Conservation (phyloP, 1,139 yeast species). For the Starmera stellimalicola region DNA sequence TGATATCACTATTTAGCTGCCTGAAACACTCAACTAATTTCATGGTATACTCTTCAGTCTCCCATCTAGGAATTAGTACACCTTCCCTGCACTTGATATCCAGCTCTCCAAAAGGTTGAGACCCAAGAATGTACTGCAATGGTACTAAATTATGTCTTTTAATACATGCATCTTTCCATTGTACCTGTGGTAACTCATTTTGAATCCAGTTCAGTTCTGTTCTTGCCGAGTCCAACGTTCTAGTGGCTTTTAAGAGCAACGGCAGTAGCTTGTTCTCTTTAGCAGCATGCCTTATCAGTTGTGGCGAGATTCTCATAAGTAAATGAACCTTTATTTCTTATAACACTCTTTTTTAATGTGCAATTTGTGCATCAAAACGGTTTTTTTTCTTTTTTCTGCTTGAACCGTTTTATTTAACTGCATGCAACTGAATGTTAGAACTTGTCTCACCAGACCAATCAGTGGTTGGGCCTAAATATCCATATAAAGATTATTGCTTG, state of each 20-base stretch:
- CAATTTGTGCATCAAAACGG: too few relatives aligned
- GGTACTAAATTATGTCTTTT: constrained; percentile 47
- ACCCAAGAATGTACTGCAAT: constrained; percentile 71
- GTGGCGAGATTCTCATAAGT: constrained; percentile 2
- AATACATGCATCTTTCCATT: constrained; percentile 24
- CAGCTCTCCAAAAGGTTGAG: constrained; percentile 78
- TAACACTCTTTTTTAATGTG: too few relatives aligned
- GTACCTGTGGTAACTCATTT: constrained; percentile 24
- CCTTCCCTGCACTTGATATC: constrained; percentile 49
- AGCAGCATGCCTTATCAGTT: constrained; percentile 5
- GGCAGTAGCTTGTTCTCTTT: constrained; percentile 6
- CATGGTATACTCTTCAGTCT: constrained; percentile 85
- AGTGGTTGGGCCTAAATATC: too few relatives aligned
- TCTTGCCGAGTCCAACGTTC: constrained; percentile 25
- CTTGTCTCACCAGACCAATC: too few relatives aligned
- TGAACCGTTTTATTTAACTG: too few relatives aligned
- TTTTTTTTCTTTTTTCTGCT: too few relatives aligned
- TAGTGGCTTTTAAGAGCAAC: constrained; percentile 22
- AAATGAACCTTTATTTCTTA: too few relatives aligned
- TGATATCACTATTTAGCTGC: constrained; percentile 2
- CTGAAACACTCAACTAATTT: constrained; percentile 28
- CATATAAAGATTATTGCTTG: too few relatives aligned
- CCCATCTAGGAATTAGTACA: constrained; percentile 89
- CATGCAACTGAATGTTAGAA: too few relatives aligned
- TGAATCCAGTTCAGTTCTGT: constrained; percentile 45